These are phyloP conservation scores for Lachnellula arida DNA, from an alignment of 2,329 filamentous ascomycete genomes.

Conservation along the genomic window DNA sequence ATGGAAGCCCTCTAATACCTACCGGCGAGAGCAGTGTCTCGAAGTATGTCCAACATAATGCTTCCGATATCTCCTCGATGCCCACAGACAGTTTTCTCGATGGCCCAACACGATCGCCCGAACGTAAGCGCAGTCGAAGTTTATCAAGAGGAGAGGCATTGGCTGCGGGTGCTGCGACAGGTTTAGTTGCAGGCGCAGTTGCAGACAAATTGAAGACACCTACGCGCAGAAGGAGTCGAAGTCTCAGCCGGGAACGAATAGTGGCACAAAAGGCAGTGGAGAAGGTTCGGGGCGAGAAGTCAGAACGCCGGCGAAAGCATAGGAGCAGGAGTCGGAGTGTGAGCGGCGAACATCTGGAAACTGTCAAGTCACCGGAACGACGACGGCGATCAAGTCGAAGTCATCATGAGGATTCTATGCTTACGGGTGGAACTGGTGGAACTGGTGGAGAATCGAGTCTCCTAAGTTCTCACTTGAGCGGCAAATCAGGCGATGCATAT, in stretches of 20 bases:
- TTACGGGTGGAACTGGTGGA: constrained; percentile 39
- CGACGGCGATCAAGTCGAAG: constrained; percentile 45
- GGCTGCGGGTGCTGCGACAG: constrained; percentile 35
- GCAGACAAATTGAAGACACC: constrained; percentile 54
- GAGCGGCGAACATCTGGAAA: constrained; percentile 41
- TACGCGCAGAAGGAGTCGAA: constrained; percentile 53
- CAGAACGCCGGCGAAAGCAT: constrained; percentile 39
- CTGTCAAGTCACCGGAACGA: constrained; percentile 37
- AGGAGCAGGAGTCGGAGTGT: constrained; percentile 42
- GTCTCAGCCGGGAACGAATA: constrained; percentile 61
- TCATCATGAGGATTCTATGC: constrained; percentile 44
- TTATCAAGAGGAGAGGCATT: constrained; percentile 27
- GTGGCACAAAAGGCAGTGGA: constrained; percentile 62
- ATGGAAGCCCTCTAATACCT: constrained; percentile 64
- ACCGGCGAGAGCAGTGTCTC: constrained; percentile 49
- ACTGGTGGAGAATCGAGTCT: constrained; percentile 54
- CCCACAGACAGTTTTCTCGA: constrained; percentile 68
- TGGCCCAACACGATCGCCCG: constrained; percentile 33
- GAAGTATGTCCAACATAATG: constrained; percentile 59
- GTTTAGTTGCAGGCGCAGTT: constrained; percentile 33
- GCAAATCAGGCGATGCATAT: constrained; percentile 50
- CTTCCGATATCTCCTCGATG: constrained; percentile 85
- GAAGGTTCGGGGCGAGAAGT: constrained; percentile 53
- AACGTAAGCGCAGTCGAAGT: constrained; percentile 30
- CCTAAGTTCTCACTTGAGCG: constrained; percentile 50